Evolutionary conservation across 306 rosid species (phyloP), one percentile per base, ranked within the genome.

Genomic region (Malus orientalis): DNA sequence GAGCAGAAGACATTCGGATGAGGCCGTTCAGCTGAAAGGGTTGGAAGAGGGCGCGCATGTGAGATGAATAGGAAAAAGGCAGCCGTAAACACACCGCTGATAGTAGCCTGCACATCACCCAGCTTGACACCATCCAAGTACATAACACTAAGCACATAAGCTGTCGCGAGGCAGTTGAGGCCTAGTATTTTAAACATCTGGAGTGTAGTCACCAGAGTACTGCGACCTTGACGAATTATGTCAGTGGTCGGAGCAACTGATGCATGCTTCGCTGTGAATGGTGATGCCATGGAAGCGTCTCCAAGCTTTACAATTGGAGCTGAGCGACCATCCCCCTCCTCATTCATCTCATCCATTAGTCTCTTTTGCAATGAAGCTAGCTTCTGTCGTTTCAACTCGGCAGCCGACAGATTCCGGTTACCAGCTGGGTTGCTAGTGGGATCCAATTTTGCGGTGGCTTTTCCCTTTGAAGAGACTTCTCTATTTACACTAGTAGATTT

Each of bases 271-370:
- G 99, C 99, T 0, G 99, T 96, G 88, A 96, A 96, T 6, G 99
- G 99, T 33, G 99, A 96, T 71, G 99, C 99, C 99, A 96, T 96
- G 71, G 99, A 96, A 69, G 99, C 99, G 79, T 96, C 99, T 27
- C 99, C 99, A 71, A 96, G 99, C 89, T 89, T 92, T 81, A 96
- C 99, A 60, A 91, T 22, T 15, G 99, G 96, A 22, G 95, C 89
- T 49, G 90, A 74, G 7, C 95, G 97, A 25, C 97, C 96, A 85
- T 92, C 99, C 6, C 97, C 93, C 44, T 89, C 99, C 86, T 96
- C 99, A 69, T 96, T 96, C 82, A 96, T 86, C 71, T 92, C 99
- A 72, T 92, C 99, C 83, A 96, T 83, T 83, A 92, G 62, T 80
- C 91, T 96, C 93, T 96, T 92, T 62, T 61, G 70, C 30, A 74